A percentile compares a stretch with the other conserved stretches of the same genome.
Conservation (phyloP, 306 rosid genomes). For the Datisca glomerata region DNA sequence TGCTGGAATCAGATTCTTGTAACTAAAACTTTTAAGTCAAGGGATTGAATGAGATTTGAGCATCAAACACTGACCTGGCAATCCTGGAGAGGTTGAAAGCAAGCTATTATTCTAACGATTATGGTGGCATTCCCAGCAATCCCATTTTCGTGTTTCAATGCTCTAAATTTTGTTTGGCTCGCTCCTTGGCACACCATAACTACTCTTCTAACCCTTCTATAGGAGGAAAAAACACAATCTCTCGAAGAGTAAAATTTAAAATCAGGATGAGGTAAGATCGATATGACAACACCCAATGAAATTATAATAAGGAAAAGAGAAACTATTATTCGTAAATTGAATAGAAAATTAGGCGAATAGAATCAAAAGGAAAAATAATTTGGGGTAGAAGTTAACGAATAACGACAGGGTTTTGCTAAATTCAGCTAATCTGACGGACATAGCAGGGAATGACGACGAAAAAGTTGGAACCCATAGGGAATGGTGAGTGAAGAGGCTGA, state of each 20-base stretch:
- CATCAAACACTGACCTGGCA: slow-evolving; percentile 61
- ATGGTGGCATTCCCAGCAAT: slow-evolving; percentile 71
- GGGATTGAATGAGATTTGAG: no score
- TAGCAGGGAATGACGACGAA: slow-evolving; percentile 78
- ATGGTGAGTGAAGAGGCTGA: not conserved
- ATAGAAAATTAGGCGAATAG: not conserved
- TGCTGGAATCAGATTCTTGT: not conserved
- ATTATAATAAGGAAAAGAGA: slow-evolving; percentile 1
- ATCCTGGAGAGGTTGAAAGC: slow-evolving; percentile 90
- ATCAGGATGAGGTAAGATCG: not conserved
- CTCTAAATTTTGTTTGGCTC: slow-evolving; percentile 93
- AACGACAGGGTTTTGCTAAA: not conserved
- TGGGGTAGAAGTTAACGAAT: not conserved
- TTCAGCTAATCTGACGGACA: slow-evolving; percentile 92
- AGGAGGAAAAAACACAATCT: slow-evolving; percentile 25
- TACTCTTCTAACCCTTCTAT: slow-evolving; percentile 49
- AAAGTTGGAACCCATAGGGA: slow-evolving; percentile 80
- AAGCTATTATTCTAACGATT: slow-evolving; percentile 81
- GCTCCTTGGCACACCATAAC: slow-evolving; percentile 99
- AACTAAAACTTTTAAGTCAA: no score
- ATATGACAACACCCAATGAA: no score
- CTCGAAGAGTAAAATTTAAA: slow-evolving; percentile 18
- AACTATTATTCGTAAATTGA: not conserved
- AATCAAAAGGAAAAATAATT: not conserved
- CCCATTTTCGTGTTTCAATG: slow-evolving; percentile 94